Conservation (phyloP, 768 basidiomycete species). For the Rhizopogon salebrosus region DNA sequence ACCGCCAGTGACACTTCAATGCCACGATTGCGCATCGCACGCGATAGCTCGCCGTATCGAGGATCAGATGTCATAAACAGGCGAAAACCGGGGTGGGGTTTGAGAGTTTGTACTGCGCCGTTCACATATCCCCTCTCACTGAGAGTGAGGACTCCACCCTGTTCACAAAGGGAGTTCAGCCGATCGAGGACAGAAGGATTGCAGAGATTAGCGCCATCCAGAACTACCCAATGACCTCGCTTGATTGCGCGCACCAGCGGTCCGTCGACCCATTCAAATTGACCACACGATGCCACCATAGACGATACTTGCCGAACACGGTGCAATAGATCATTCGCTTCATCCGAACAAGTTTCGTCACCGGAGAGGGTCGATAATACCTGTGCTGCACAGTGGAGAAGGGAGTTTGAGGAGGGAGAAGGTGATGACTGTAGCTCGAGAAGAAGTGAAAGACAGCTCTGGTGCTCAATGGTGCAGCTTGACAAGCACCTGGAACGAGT, state of each 20-base stretch:
- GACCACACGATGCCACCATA: constrained; percentile 31
- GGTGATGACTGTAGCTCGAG: constrained; percentile 13
- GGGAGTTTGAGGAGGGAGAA: constrained; percentile 11
- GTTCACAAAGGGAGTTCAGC: constrained; percentile 93
- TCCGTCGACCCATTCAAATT: constrained; percentile 95
- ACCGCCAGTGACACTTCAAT: constrained; percentile 67
- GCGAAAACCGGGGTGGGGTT: constrained; percentile 85
- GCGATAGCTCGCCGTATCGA: constrained; percentile 86
- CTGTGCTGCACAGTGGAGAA: constrained; percentile 20
- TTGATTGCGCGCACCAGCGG: constrained; percentile 84
- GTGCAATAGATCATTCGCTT: constrained; percentile 14
- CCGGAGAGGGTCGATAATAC: constrained; percentile 18
- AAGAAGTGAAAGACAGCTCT: constrained; percentile 8
- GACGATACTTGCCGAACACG: constrained; percentile 19
- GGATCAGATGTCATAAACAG: constrained; percentile 94
- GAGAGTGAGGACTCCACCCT: constrained; percentile 73
- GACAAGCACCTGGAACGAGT: constrained; percentile 30
- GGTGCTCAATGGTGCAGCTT: constrained; percentile 16
- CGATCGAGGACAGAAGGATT: constrained; percentile 94
- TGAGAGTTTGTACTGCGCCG: constrained; percentile 67
- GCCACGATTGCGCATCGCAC: constrained; percentile 98
- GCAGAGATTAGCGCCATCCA: constrained; percentile 93
- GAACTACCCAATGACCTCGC: constrained; percentile 81
- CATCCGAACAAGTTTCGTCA: constrained; percentile 15
- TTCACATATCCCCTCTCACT: constrained; percentile 85